Evolutionary conservation across 257 asterid genomes (phyloP).

Genomic region (Solanum peruvianum): DNA sequence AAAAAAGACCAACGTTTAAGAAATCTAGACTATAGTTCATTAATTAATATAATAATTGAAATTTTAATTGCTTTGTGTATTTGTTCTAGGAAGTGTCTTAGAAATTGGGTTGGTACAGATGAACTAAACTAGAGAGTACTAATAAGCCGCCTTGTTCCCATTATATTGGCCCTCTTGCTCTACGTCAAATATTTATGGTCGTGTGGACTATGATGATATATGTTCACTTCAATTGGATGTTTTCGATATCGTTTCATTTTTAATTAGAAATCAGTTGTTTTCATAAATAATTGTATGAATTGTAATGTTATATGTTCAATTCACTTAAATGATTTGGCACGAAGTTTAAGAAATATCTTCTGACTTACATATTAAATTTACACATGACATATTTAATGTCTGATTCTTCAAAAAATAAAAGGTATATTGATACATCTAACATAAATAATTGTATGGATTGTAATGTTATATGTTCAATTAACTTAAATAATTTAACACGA

Average conservation of each 20-base stretch:
- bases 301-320: too few species aligned
- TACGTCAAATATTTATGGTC: too few species aligned
- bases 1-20: background rate
- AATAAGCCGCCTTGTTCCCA: background rate
- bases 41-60: background rate
- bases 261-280: too few species aligned
- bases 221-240: background rate
- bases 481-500: too few species aligned
- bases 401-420: too few species aligned
- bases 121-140: background rate
- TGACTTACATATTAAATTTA: too few species aligned
- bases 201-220: background rate
- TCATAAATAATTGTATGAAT: too few species aligned
- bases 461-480: too few species aligned
- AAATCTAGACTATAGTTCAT: background rate
- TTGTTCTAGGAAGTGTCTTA: background rate
- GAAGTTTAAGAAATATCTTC: too few species aligned
- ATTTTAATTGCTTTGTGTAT: background rate
- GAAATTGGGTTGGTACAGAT: slow-evolving; percentile 4
- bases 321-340: background rate
- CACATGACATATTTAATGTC: too few species aligned
- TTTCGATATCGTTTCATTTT: too few species aligned
- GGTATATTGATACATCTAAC: too few species aligned
- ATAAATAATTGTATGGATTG: background rate
- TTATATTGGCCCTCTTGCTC: background rate